Percentiles rank a stretch among this genome's conserved stretches.
These are phyloP conservation scores for Coemansia sp. DNA, from an alignment of 192 early-diverging fungal genomes.

Conservation along the genomic window DNA sequence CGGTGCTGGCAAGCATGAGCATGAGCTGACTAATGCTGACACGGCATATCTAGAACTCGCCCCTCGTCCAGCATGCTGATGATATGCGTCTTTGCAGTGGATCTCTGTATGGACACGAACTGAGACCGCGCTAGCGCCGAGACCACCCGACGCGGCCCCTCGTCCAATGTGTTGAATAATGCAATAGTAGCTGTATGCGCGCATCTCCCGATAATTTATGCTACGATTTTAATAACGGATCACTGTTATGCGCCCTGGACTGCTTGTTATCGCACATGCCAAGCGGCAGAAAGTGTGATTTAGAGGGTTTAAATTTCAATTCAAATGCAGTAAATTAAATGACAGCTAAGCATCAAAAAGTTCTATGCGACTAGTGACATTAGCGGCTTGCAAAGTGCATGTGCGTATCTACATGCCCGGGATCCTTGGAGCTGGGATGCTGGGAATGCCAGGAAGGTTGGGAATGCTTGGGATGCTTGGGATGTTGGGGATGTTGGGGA, in stretches of 20 bases:
- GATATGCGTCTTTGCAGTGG: too few relatives aligned
- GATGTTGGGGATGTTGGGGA: neutral
- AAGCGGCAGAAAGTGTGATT: too few relatives aligned
- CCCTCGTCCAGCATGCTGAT: too few relatives aligned
- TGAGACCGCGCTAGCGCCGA: too few relatives aligned
- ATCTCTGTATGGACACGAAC: too few relatives aligned
- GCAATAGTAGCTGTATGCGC: neutral
- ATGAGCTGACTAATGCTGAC: too few relatives aligned
- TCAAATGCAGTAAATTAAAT: neutral
- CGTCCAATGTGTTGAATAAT: neutral
- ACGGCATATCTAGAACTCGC: too few relatives aligned
- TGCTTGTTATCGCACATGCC: too few relatives aligned
- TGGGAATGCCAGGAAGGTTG: neutral
- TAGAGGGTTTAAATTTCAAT: neutral
- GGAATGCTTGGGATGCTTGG: neutral
- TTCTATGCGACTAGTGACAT: neutral
- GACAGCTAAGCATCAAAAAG: too few relatives aligned
- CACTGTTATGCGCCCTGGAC: neutral
- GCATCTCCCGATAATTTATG: neutral
- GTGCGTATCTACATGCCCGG: neutral
- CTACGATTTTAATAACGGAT: neutral
- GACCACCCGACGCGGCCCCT: too few relatives aligned
- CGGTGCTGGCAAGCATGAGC: too few relatives aligned
- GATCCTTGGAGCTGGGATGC: neutral
- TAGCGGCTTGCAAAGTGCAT: neutral